Evolutionary conservation across 306 rosid genomes (phyloP).

Genomic region (Mimosa bimucronata): DNA sequence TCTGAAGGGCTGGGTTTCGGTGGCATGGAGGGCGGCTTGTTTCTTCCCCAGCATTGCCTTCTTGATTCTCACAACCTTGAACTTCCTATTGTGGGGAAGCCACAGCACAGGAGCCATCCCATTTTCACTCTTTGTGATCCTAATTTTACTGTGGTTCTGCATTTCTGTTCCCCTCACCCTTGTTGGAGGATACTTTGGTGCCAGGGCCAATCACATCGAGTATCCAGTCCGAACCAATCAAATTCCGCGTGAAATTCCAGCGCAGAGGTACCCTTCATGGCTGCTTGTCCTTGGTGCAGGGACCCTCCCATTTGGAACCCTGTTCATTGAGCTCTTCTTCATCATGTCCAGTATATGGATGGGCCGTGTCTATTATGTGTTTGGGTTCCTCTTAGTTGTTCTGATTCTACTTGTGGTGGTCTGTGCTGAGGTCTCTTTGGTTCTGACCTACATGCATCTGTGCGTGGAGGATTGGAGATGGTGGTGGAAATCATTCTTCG

Average conservation of each 20-base stretch:
- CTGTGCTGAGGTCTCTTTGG: slow-evolving; percentile 4
- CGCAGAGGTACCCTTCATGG: slow-evolving; percentile 9
- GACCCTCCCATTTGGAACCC: not conserved
- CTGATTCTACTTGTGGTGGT: slow-evolving; percentile 1
- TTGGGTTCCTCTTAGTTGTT: not conserved
- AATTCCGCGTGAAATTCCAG: slow-evolving; percentile 5
- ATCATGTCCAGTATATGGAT: slow-evolving; percentile 15
- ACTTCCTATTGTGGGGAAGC: slow-evolving; percentile 83
- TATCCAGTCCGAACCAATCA: slow-evolving; percentile 11
- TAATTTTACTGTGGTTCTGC: slow-evolving; percentile 51
- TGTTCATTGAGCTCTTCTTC: slow-evolving; percentile 10
- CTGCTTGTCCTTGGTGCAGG: slow-evolving; percentile 3
- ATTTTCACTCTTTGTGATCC: slow-evolving; percentile 64
- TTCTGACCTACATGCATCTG: slow-evolving; percentile 14
- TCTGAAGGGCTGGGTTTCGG: slow-evolving; percentile 69
- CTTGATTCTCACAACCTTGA: slow-evolving; percentile 67
- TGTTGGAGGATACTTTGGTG: not conserved
- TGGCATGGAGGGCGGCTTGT: slow-evolving; percentile 73
- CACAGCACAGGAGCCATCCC: slow-evolving; percentile 89
- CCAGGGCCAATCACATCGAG: not conserved
- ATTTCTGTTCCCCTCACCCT: slow-evolving; percentile 13
- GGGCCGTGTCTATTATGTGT: slow-evolving; percentile 4
- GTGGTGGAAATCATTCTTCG: slow-evolving; percentile 17
- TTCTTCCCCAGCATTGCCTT: slow-evolving; percentile 87
- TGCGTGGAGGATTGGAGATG: slow-evolving; percentile 9